phyloP scores from a whole-genome alignment of 352 stramenopile species.

The Globisporangium spinosum region DNA sequence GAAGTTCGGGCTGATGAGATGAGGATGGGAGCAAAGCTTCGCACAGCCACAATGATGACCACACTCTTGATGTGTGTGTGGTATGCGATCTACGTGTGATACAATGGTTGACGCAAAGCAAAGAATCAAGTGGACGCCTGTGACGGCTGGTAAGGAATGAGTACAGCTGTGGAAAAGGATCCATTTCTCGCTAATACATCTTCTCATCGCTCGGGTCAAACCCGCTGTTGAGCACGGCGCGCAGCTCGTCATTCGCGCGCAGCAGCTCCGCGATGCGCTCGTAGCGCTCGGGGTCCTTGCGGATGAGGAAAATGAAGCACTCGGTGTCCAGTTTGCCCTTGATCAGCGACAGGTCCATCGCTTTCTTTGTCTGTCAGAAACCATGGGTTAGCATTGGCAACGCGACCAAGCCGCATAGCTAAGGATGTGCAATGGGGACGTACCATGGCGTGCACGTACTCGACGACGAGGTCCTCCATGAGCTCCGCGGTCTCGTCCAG shows the following conservation, averaged over 20 bases:
- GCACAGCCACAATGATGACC: not conserved
- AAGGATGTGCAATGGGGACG: not conserved
- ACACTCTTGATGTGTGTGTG: not conserved
- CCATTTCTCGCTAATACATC: constrained; percentile 48
- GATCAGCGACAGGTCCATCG: constrained; percentile 72
- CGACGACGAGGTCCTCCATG: constrained; percentile 85
- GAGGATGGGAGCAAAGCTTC: not conserved
- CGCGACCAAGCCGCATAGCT: not conserved
- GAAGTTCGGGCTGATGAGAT: not conserved
- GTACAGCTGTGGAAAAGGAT: not conserved
- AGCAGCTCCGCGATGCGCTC: constrained; percentile 80
- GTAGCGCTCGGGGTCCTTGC: constrained; percentile 79
- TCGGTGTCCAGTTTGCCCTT: constrained; percentile 86
- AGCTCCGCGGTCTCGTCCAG: constrained; percentile 71
- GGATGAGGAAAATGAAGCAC: constrained; percentile 89
- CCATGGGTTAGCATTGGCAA: not conserved
- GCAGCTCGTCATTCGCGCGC: constrained; percentile 84
- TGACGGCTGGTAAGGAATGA: not conserved
- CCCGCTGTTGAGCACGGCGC: constrained; percentile 80
- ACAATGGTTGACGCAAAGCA: not conserved
- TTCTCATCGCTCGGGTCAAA: constrained; percentile 89
- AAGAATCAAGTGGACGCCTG: constrained; percentile 3
- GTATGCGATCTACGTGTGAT: not conserved
- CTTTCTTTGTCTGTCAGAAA: constrained; percentile 76
- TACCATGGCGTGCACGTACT: constrained; percentile 85